Evolutionary conservation across 148 eudicot genomes (phyloP).

Genomic region (Beta vulgaris): DNA sequence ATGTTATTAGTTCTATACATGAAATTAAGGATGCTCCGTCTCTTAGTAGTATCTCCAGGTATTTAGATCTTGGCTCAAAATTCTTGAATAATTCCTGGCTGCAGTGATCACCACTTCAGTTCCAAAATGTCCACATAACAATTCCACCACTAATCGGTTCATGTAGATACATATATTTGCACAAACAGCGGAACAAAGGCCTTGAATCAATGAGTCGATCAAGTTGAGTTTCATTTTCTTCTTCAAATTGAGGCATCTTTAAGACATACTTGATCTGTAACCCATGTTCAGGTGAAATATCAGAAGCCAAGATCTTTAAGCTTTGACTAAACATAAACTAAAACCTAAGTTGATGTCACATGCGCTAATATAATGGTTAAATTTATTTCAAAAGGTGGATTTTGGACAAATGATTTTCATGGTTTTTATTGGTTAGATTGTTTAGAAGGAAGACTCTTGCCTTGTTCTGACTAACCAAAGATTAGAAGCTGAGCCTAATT

Average conservation of each 20-base stretch:
- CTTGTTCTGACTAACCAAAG: too few relatives aligned
- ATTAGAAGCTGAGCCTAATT: too few relatives aligned
- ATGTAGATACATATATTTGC: neutral
- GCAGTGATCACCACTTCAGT: neutral
- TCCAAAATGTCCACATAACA: neutral
- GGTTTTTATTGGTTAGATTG: too few relatives aligned
- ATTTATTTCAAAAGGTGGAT: neutral
- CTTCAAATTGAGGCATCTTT: neutral
- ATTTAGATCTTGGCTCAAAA: too few relatives aligned
- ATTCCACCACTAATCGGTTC: too few relatives aligned
- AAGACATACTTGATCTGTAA: neutral
- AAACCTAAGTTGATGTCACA: neutral
- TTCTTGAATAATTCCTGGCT: neutral
- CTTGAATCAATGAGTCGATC: neutral
- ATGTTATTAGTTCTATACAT: too few relatives aligned
- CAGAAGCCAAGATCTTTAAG: neutral
- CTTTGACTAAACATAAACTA: neutral
- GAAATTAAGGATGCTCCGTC: too few relatives aligned
- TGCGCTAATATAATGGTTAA: neutral
- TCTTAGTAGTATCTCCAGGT: too few relatives aligned
- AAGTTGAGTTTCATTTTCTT: neutral
- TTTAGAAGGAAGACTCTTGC: too few relatives aligned
- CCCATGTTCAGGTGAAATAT: neutral
- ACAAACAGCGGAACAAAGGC: too few relatives aligned
- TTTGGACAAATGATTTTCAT: neutral